Conservation (phyloP, 176 grass and related monocot species). For the Eremochloa ophiuroides region DNA sequence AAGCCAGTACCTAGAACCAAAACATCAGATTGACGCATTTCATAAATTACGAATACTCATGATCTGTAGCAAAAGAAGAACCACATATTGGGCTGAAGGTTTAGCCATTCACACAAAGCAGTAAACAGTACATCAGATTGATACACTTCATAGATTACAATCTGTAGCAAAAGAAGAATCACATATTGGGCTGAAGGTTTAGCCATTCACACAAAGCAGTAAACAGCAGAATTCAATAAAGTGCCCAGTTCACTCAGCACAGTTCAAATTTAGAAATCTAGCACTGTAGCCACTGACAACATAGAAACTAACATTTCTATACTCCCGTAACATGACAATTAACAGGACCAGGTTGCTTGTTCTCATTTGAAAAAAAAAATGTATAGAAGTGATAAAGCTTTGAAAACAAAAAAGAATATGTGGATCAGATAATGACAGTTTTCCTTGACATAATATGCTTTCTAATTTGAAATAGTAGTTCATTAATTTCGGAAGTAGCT, state of each 20-base stretch:
- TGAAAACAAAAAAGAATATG: background rate
- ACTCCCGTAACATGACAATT: background rate
- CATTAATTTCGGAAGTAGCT: background rate
- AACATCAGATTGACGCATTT: background rate
- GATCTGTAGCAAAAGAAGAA: background rate
- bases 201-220: background rate
- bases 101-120: background rate
- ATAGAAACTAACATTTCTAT: background rate
- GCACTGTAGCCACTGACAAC: background rate
- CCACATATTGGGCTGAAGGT: background rate
- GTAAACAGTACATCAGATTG: background rate
- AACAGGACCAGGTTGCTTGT: background rate
- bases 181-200: background rate
- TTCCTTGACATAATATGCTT: background rate
- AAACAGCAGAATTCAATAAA: background rate
- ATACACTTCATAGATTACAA: background rate
- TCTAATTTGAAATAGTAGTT: background rate
- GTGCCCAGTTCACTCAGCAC: background rate
- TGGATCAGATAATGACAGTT: background rate
- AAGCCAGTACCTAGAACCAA: slow-evolving; percentile 66
- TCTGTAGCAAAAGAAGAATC: background rate
- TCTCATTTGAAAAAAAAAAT: background rate
- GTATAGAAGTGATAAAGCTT: background rate
- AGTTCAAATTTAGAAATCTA: background rate
- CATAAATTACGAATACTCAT: background rate